Conservation (phyloP, 352 stramenopile species). For the Phytophthora cryptogea region DNA sequence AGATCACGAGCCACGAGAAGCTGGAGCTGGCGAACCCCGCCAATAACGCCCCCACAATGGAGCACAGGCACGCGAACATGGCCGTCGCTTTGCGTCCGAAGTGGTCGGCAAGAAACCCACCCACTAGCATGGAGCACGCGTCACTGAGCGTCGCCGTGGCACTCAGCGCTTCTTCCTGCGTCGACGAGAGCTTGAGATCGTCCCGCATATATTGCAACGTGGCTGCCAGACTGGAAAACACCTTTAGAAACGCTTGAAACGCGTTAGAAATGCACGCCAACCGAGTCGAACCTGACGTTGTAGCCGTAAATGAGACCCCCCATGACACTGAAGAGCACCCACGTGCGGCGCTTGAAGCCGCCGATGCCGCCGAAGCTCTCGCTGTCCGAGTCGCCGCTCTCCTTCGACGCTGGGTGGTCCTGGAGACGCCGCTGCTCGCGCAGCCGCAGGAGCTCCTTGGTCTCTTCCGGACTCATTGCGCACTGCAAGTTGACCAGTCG, state of each 20-base stretch:
- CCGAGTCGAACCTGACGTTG: conserved; percentile 59
- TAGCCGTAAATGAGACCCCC: conserved; percentile 89
- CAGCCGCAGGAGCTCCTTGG: conserved; percentile 64
- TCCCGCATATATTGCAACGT: conserved; percentile 85
- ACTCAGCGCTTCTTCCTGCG: conserved; percentile 75
- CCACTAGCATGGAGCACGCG: conserved; percentile 79
- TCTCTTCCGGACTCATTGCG: conserved; percentile 50
- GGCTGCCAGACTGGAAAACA: conserved; percentile 51
- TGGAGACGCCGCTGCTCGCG: conserved; percentile 35
- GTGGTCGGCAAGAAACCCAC: conserved; percentile 66
- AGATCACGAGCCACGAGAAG: conserved; percentile 68
- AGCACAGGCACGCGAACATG: conserved; percentile 75
- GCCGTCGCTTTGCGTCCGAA: conserved; percentile 76
- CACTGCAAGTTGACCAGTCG: conserved; percentile 12
- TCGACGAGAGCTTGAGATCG: conserved; percentile 64
- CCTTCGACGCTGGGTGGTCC: neutral
- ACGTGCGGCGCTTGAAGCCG: conserved; percentile 54
- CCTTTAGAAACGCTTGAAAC: conserved; percentile 17
- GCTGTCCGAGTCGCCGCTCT: neutral
- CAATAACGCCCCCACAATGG: conserved; percentile 66
- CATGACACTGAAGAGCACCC: conserved; percentile 82
- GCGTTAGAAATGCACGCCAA: neutral
- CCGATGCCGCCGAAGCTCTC: conserved; percentile 18
- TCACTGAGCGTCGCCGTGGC: conserved; percentile 83
- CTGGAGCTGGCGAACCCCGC: conserved; percentile 56